phyloP scores from a whole-genome alignment of 179 eudicot genomes.

The Nepenthes alata region DNA sequence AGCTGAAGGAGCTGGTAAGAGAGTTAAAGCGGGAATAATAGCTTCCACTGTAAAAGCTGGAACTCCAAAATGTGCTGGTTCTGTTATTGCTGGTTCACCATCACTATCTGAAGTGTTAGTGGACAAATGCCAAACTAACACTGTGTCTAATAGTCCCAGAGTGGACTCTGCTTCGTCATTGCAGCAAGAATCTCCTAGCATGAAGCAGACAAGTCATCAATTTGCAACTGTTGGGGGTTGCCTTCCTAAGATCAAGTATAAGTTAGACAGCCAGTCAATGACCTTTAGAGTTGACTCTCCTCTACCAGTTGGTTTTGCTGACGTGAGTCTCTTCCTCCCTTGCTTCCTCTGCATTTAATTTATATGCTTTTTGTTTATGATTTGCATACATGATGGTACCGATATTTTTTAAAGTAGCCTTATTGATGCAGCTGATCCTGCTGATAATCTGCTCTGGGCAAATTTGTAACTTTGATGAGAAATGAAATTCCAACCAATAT shows the following conservation, averaged over 20 bases:
- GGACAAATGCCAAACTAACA: constrained; percentile 22
- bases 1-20: constrained; percentile 38
- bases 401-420: no score
- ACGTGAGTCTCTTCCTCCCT: constrained; percentile 35
- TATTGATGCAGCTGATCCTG: no score
- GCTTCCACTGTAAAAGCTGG: constrained; percentile 26
- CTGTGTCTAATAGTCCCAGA: constrained; percentile 20
- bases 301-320: constrained; percentile 59
- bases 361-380: neutral
- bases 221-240: constrained; percentile 35
- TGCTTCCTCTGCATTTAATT: neutral
- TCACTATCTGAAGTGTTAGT: constrained; percentile 20
- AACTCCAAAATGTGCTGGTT: constrained; percentile 22
- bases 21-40: constrained; percentile 36
- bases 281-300: constrained; percentile 52
- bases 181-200: constrained; percentile 22
- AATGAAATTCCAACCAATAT: no score
- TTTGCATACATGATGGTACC: no score
- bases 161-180: constrained; percentile 14
- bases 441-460: no score
- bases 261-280: constrained; percentile 81
- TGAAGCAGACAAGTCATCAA: constrained; percentile 44
- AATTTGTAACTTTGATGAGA: no score
- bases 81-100: constrained; percentile 19
- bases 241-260: constrained; percentile 45